Evolutionary conservation across 192 early-diverging fungal genomes (phyloP).

Genomic region (Coemansia sp.): DNA sequence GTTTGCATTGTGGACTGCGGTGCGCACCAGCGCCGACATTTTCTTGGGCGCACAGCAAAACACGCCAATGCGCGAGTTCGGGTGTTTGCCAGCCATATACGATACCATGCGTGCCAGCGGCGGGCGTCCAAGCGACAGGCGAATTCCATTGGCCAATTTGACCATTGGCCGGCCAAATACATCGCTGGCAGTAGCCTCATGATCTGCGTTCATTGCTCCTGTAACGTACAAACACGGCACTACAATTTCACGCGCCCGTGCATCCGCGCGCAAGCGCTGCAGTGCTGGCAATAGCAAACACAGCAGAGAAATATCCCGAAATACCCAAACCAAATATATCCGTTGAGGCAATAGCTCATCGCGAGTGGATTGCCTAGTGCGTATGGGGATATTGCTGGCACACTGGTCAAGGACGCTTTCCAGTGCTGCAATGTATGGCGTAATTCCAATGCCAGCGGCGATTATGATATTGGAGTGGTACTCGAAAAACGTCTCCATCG

Average conservation of each 20-base stretch:
- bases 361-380: slow-evolving; percentile 38
- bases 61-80: slow-evolving; percentile 38
- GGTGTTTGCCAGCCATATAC: slow-evolving; percentile 45
- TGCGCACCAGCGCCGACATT: slow-evolving; percentile 38
- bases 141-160: slow-evolving; percentile 45
- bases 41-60: slow-evolving; percentile 47
- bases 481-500: slow-evolving; percentile 77
- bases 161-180: slow-evolving; percentile 50
- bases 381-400: slow-evolving; percentile 29
- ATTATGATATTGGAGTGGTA: slow-evolving; percentile 67
- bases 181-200: slow-evolving; percentile 35
- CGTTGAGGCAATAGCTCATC: slow-evolving; percentile 40
- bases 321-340: slow-evolving; percentile 48
- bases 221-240: slow-evolving; percentile 49
- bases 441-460: slow-evolving; percentile 82
- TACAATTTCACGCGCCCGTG: slow-evolving; percentile 37
- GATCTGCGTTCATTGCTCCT: slow-evolving; percentile 30
- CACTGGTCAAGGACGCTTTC: slow-evolving; percentile 45
- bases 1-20: slow-evolving; percentile 43
- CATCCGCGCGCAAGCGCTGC: slow-evolving; percentile 30
- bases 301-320: slow-evolving; percentile 43
- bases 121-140: slow-evolving; percentile 41
- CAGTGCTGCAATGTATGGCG: slow-evolving; percentile 59
- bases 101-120: slow-evolving; percentile 42
- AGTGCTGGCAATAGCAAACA: slow-evolving; percentile 28